Conservation (phyloP, 2,329 filamentous ascomycete genomes). For the Fusarium gaditjirri region DNA sequence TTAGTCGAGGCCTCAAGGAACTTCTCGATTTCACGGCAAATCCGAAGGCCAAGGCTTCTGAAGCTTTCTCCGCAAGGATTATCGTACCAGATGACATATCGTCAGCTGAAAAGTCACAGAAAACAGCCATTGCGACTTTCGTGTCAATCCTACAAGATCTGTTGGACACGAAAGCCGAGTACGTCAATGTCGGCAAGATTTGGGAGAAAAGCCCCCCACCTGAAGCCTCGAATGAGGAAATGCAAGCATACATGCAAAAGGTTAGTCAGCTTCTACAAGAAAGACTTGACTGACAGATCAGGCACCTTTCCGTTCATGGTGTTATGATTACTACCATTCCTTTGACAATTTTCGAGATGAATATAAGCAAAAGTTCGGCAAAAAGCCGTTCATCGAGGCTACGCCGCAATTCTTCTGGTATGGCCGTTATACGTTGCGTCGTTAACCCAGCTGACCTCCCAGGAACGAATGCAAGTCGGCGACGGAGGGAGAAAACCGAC, state of each 20-base stretch:
- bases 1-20: constrained; percentile 42
- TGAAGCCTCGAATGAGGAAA: not conserved
- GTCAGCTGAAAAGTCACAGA: constrained; percentile 4
- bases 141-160: constrained; percentile 41
- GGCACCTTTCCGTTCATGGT: constrained; percentile 47
- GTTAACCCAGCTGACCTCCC: constrained; percentile 1
- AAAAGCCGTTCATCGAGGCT: constrained; percentile 45
- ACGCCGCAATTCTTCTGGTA: constrained; percentile 47
- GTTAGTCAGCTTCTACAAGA: constrained; percentile 26
- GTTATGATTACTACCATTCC: constrained; percentile 48
- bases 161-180: constrained; percentile 1
- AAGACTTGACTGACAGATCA: constrained; percentile 29
- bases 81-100: constrained; percentile 44
- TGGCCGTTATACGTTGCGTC: not conserved
- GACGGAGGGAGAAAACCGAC: constrained; percentile 1
- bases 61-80: constrained; percentile 23
- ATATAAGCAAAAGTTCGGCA: constrained; percentile 41
- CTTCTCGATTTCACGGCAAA: constrained; percentile 36
- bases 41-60: not conserved
- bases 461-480: constrained; percentile 35
- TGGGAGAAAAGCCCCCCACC: constrained; percentile 35
- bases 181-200: constrained; percentile 26
- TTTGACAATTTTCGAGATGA: constrained; percentile 45
- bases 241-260: constrained; percentile 46
- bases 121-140: constrained; percentile 36